Evolutionary conservation across 1,139 yeast species (phyloP).

Genomic region (Candida frijolesensis): DNA sequence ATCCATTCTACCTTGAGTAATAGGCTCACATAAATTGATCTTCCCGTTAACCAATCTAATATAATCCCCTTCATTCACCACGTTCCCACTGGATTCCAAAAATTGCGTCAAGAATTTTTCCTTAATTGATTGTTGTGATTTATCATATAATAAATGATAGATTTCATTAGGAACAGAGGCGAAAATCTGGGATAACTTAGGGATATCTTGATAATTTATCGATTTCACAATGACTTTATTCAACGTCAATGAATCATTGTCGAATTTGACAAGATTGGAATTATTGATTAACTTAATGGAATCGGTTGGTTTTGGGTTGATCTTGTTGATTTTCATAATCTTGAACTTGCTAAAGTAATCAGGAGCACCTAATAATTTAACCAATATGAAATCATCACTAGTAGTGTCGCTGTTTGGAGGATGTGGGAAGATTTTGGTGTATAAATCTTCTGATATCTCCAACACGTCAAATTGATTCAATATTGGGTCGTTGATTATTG

Average conservation of each 20-base stretch:
- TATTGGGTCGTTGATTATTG: conserved; percentile 34
- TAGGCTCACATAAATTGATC: conserved; percentile 69
- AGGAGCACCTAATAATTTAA: conserved; percentile 49
- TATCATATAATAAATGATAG: conserved; percentile 37
- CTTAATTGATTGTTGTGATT: conserved; percentile 28
- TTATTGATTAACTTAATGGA: conserved; percentile 42
- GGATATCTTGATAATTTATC: conserved; percentile 28
- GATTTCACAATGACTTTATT: conserved; percentile 35
- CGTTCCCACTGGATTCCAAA: conserved; percentile 30
- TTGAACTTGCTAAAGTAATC: conserved; percentile 38
- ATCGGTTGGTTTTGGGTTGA: conserved; percentile 24
- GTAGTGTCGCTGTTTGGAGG: conserved; percentile 13
- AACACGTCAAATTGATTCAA: conserved; percentile 29
- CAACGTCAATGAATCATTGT: conserved; percentile 35
- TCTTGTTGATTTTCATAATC: conserved; percentile 38
- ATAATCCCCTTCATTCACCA: conserved; percentile 35
- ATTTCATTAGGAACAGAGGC: conserved; percentile 50
- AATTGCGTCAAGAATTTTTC: conserved; percentile 30
- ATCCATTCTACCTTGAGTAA: conserved; percentile 62
- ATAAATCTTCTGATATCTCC: conserved; percentile 39
- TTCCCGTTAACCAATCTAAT: conserved; percentile 49
- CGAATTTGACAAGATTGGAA: conserved; percentile 33
- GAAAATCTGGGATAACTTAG: conserved; percentile 33
- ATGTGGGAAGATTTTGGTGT: conserved; percentile 33
- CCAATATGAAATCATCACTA: conserved; percentile 26